Percentiles rank a stretch among this genome's conserved stretches.
Conservation (phyloP, 495 filamentous ascomycete species). For the Aspergillus ellipticus region DNA sequence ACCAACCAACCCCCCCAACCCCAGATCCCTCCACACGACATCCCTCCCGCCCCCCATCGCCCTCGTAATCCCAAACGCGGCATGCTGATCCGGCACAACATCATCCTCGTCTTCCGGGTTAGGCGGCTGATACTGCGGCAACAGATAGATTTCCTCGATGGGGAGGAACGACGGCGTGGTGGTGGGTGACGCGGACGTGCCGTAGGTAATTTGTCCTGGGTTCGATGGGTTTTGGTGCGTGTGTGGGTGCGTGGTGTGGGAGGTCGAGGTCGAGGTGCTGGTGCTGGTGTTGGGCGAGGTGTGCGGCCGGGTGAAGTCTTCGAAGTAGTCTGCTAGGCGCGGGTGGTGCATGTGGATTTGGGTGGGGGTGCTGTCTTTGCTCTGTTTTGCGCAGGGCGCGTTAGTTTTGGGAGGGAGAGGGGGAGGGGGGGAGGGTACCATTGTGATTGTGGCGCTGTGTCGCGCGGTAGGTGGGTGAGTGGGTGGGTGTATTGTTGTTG, state of each 20-base stretch:
- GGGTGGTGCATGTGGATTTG: conserved; percentile 82
- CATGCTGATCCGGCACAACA: conserved; percentile 94
- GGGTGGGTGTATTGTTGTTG: background rate
- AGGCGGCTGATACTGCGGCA: conserved; percentile 82
- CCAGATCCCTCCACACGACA: conserved; percentile 82
- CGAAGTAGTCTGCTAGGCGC: conserved; percentile 83
- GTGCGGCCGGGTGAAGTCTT: conserved; percentile 64
- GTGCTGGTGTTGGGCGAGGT: conserved; percentile 22
- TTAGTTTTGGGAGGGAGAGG: conserved; percentile 7
- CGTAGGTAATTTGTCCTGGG: conserved; percentile 24
- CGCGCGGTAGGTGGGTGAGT: too few species aligned
- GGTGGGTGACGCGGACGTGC: conserved; percentile 29
- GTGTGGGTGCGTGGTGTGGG: conserved; percentile 13
- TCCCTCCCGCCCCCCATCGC: conserved; percentile 64
- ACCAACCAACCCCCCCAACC: conserved; percentile 66
- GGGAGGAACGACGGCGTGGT: conserved; percentile 46
- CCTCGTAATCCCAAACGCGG: conserved; percentile 89
- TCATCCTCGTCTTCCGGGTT: conserved; percentile 99
- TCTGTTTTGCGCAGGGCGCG: conserved; percentile 66
- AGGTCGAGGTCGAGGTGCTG: conserved; percentile 20
- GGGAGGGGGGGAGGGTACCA: conserved; percentile 11
- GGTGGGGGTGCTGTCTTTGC: conserved; percentile 84
- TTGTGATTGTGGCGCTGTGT: conserved; percentile 12
- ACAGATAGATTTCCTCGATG: conserved; percentile 76
- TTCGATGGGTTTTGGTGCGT: conserved; percentile 12